These are phyloP conservation scores for Phlyctochytrium bullatum DNA, from an alignment of 192 early-diverging fungal genomes.

Conservation along the genomic window DNA sequence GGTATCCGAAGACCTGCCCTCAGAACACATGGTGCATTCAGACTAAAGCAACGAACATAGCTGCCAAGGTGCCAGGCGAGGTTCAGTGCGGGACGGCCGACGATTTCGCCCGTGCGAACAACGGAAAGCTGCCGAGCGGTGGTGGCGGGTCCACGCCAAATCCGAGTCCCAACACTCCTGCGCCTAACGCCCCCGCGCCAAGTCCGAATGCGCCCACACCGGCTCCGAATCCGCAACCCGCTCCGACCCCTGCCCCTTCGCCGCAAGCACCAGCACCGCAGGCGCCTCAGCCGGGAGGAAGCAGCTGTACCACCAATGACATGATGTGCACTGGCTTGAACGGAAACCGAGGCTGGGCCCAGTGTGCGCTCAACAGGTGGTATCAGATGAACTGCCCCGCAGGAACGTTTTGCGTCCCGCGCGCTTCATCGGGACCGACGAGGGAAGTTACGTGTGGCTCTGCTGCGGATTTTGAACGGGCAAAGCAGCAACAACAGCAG, in stretches of 20 bases:
- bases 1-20: constrained; percentile 10
- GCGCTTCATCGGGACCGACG: background rate
- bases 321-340: background rate
- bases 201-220: too few relatives aligned
- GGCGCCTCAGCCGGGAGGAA: too few relatives aligned
- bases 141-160: background rate
- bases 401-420: background rate
- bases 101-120: background rate
- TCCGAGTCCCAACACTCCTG: too few relatives aligned
- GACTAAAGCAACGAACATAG: background rate
- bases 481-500: too few relatives aligned
- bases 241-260: too few relatives aligned
- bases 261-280: too few relatives aligned
- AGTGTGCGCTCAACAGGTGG: background rate
- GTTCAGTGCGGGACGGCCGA: constrained; percentile 4
- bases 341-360: constrained; percentile 2
- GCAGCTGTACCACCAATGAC: too few relatives aligned
- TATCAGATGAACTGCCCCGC: constrained; percentile 3
- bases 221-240: too few relatives aligned
- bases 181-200: too few relatives aligned
- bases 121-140: background rate
- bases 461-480: background rate
- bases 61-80: background rate
- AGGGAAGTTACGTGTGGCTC: background rate
- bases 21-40: background rate